Percentiles rank a stretch among this genome's conserved stretches.
These are phyloP conservation scores for Hyphodiscus hymeniophilus DNA, from an alignment of 495 filamentous ascomycete genomes.

Conservation along the genomic window DNA sequence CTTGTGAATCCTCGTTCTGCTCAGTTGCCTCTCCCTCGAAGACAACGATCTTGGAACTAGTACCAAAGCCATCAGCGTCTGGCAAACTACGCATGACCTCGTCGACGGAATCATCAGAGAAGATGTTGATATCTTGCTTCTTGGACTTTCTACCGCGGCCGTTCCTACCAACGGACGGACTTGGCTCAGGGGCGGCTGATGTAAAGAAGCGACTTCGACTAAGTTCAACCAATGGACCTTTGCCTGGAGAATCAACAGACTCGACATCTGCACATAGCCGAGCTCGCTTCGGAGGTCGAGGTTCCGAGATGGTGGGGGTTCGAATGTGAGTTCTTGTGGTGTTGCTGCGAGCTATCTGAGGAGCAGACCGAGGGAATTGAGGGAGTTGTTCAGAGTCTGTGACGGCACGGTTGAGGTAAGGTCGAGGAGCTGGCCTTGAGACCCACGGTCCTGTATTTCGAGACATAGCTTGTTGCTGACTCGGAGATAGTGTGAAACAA, in stretches of 20 bases:
- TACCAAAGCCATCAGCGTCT: constrained; percentile 13
- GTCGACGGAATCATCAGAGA: constrained; percentile 59
- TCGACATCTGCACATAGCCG: constrained; percentile 43
- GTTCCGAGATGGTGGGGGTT: constrained; percentile 34
- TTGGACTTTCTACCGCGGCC: constrained; percentile 37
- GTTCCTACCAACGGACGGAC: constrained; percentile 42
- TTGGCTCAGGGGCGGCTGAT: constrained; percentile 30
- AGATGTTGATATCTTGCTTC: constrained; percentile 47
- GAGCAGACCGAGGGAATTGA: constrained; percentile 31
- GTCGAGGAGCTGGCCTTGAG: constrained; percentile 31
- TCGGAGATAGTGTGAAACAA: constrained; percentile 64
- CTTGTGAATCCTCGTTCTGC: neutral
- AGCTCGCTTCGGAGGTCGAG: constrained; percentile 51
- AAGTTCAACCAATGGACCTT: constrained; percentile 22
- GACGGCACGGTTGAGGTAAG: constrained; percentile 14
- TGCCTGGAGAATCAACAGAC: constrained; percentile 20
- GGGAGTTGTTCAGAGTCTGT: constrained; percentile 22
- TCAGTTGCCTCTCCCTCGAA: constrained; percentile 3
- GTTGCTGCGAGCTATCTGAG: constrained; percentile 21
- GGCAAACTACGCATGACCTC: constrained; percentile 33
- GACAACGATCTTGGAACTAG: constrained; percentile 6
- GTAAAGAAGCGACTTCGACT: constrained; percentile 54
- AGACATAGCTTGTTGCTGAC: constrained; percentile 52
- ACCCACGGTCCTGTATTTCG: constrained; percentile 48
- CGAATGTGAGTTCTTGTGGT: constrained; percentile 18